These are phyloP conservation scores for Buddleja alternifolia DNA, from an alignment of 257 asterid species.

Conservation along the genomic window DNA sequence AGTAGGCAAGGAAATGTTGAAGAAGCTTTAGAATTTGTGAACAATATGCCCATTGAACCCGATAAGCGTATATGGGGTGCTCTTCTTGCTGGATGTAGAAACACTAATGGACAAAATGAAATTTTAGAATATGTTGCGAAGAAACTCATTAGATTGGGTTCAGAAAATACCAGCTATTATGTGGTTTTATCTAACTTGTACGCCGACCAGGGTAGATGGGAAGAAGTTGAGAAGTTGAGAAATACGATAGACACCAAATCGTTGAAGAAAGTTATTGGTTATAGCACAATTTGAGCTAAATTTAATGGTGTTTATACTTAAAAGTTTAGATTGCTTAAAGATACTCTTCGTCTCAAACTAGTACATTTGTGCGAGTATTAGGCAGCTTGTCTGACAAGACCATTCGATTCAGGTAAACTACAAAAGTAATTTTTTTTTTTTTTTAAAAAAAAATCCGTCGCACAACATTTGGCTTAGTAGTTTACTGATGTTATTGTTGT, in stretches of 20 bases:
- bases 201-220: constrained; percentile 79
- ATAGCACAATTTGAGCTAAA: constrained; percentile 50
- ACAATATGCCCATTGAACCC: constrained; percentile 68
- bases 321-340: neutral
- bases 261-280: constrained; percentile 60
- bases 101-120: constrained; percentile 45
- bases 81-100: constrained; percentile 76
- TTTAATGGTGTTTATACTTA: neutral
- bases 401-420: no score
- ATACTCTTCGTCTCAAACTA: neutral
- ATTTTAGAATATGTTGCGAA: constrained; percentile 51
- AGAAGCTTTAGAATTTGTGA: constrained; percentile 75
- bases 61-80: constrained; percentile 89
- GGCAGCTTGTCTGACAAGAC: neutral
- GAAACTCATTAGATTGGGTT: constrained; percentile 57
- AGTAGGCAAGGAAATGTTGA: constrained; percentile 81
- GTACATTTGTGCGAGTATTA: neutral
- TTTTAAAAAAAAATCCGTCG: no score
- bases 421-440: no score
- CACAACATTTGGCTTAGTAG: no score
- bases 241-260: constrained; percentile 44
- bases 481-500: neutral
- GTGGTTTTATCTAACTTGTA: constrained; percentile 65
- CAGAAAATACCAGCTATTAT: constrained; percentile 53
- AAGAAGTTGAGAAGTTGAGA: constrained; percentile 68